Percentiles rank a stretch among this genome's conserved stretches.
phyloP scores from a whole-genome alignment of 2,329 filamentous ascomycete species.

The Apiospora rasikravindrae region DNA sequence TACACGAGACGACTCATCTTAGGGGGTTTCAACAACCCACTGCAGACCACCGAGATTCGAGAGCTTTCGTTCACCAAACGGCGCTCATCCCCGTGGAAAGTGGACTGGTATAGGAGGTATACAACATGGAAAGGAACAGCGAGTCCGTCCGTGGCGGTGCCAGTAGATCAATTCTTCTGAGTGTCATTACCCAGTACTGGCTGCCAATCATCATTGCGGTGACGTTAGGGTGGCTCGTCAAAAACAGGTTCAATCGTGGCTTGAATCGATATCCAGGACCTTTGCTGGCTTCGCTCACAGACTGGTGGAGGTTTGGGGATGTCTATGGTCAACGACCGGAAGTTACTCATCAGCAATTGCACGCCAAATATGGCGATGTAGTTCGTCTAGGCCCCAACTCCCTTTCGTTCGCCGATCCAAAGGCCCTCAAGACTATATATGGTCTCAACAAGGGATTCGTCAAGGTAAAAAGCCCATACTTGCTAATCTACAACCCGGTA shows the following conservation, averaged over 20 bases:
- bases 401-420: constrained; percentile 75
- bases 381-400: constrained; percentile 77
- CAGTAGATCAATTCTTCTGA: constrained; percentile 37
- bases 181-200: constrained; percentile 50
- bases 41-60: not conserved
- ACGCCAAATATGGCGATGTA: constrained; percentile 74
- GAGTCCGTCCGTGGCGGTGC: not conserved
- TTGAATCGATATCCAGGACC: constrained; percentile 77
- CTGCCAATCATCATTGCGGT: constrained; percentile 40
- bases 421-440: constrained; percentile 77
- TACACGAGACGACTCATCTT: not conserved
- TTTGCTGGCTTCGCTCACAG: constrained; percentile 68
- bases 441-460: constrained; percentile 80
- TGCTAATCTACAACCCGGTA: not conserved
- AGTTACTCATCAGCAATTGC: constrained; percentile 69
- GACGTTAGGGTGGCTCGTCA: constrained; percentile 48
- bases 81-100: not conserved
- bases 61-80: not conserved
- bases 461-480: constrained; percentile 61
- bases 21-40: constrained; percentile 21
- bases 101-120: not conserved
- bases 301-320: constrained; percentile 78
- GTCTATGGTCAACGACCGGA: constrained; percentile 70
- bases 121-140: not conserved
- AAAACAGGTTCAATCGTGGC: constrained; percentile 59